phyloP scores from a whole-genome alignment of 2,329 filamentous ascomycete genomes.

The Hortaea werneckii region DNA sequence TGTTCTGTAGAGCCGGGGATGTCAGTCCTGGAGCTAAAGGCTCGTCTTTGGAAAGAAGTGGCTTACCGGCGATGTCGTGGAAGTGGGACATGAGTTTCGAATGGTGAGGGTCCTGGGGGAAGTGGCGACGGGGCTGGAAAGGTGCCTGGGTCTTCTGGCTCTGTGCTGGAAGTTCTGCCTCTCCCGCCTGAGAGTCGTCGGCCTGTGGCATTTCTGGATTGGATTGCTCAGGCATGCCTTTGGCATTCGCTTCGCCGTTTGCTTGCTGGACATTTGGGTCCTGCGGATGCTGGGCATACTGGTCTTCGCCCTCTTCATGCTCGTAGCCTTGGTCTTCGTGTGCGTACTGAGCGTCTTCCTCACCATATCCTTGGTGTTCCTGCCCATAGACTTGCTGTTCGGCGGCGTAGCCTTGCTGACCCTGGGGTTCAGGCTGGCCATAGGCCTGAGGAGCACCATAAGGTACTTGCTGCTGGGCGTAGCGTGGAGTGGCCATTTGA shows the following conservation, averaged over 20 bases:
- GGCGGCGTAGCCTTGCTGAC: not conserved
- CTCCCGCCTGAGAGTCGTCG: not conserved
- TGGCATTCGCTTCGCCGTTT: not conserved
- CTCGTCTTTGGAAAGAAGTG: not conserved
- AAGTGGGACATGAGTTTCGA: not conserved
- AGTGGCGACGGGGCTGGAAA: no score
- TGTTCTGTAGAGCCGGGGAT: not conserved
- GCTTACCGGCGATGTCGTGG: not conserved
- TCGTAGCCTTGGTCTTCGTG: not conserved
- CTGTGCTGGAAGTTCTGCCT: no score
- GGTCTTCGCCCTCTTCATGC: not conserved
- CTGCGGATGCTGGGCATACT: not conserved
- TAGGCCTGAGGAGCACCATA: no score
- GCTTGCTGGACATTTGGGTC: not conserved
- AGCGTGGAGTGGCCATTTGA: no score
- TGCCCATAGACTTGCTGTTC: not conserved
- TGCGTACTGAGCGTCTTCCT: not conserved
- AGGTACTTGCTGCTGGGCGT: no score
- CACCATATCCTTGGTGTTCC: not conserved
- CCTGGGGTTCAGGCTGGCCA: no score
- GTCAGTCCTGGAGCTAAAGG: no score
- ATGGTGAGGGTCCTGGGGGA: not conserved
- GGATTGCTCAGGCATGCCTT: not conserved
- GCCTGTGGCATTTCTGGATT: not conserved
- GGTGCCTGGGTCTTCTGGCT: no score